Conservation (phyloP, 1,284 basidiomycete species). For the Cutaneotrichosporon sp. region DNA sequence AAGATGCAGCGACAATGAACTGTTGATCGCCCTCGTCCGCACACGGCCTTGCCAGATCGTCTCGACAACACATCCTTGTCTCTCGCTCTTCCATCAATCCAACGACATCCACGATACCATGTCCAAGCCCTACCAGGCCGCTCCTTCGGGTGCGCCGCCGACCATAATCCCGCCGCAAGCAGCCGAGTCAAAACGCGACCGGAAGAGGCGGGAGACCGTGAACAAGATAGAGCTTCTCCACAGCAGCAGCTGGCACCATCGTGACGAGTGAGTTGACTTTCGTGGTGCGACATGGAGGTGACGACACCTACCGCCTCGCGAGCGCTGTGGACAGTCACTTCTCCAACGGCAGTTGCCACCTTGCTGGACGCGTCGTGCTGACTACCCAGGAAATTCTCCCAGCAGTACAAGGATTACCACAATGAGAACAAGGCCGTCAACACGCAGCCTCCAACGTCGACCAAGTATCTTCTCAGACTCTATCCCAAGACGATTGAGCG, state of each 20-base stretch:
- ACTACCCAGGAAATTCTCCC: constrained; percentile 42
- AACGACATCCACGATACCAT: constrained; percentile 9
- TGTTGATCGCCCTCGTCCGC: too few species aligned
- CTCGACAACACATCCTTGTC: background rate
- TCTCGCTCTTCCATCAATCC: background rate
- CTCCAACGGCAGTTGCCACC: too few species aligned
- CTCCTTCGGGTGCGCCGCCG: constrained; percentile 17
- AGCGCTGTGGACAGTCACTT: too few species aligned
- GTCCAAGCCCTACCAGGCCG: constrained; percentile 19
- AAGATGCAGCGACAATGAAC: too few species aligned
- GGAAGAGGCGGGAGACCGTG: constrained; percentile 51
- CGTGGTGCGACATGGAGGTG: background rate
- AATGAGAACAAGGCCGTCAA: constrained; percentile 44
- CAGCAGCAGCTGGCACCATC: constrained; percentile 48
- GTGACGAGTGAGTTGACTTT: constrained; percentile 48
- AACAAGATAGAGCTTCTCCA: constrained; percentile 52
- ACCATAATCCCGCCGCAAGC: constrained; percentile 38
- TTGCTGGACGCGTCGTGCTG: background rate
- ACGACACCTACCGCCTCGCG: too few species aligned
- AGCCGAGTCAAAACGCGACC: constrained; percentile 50
- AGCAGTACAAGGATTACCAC: constrained; percentile 45
- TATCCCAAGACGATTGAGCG: constrained; percentile 51
- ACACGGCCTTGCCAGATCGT: background rate
- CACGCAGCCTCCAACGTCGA: constrained; percentile 48
- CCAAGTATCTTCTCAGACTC: constrained; percentile 49